Conservation (phyloP, 2,329 filamentous ascomycete species). For the Fusarium sublunatum region DNA sequence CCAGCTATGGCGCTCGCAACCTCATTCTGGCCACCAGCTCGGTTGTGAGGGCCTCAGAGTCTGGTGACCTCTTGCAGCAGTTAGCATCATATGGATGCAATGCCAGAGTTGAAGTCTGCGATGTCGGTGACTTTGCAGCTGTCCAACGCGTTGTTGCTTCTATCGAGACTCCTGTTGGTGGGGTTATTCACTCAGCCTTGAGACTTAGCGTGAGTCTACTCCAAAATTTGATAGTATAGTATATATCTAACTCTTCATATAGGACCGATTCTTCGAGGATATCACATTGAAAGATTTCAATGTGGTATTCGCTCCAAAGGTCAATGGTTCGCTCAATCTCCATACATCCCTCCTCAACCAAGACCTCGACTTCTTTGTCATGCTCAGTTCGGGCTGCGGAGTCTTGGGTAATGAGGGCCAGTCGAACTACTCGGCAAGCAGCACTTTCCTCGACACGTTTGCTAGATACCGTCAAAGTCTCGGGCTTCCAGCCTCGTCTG, state of each 20-base stretch:
- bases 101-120: slow-evolving; percentile 39
- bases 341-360: slow-evolving; percentile 33
- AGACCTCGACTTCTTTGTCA: slow-evolving; percentile 41
- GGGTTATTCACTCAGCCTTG: slow-evolving; percentile 41
- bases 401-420: slow-evolving; percentile 40
- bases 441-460: slow-evolving; percentile 42
- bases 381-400: slow-evolving; percentile 41
- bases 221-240: background rate
- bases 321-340: slow-evolving; percentile 40
- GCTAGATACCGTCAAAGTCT: slow-evolving; percentile 38
- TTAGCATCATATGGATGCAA: slow-evolving; percentile 40
- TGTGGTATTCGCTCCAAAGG: slow-evolving; percentile 38
- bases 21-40: slow-evolving; percentile 41
- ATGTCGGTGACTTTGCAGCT: slow-evolving; percentile 36
- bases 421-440: slow-evolving; percentile 39
- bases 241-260: slow-evolving; percentile 10
- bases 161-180: slow-evolving; percentile 33
- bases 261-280: slow-evolving; percentile 41
- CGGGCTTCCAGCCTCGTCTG: slow-evolving; percentile 35
- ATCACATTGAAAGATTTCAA: slow-evolving; percentile 39
- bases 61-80: slow-evolving; percentile 35
- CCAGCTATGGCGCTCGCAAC: slow-evolving; percentile 39
- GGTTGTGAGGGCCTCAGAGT: slow-evolving; percentile 25
- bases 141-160: slow-evolving; percentile 27
- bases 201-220: slow-evolving; percentile 38